Evolutionary conservation across 83 land plant species (phyloP), one percentile per base, ranked within the genome.

Genomic region (Picea engelmannii): DNA sequence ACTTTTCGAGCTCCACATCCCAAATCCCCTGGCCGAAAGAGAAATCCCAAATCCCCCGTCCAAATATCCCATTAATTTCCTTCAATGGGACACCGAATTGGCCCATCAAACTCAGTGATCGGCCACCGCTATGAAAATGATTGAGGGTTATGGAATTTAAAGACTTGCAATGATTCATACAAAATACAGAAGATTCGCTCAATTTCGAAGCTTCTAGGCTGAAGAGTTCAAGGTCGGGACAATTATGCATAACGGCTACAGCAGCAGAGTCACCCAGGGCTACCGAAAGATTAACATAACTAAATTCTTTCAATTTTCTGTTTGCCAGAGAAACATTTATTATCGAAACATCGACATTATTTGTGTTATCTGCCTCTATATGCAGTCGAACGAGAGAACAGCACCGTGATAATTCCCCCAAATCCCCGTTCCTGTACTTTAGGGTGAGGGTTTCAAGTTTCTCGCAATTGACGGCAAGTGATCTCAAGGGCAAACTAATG

Each of bases 1-100:
- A 76, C 38, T 66, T 84, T 65, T 88, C 86, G 58, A 88, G 63
- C 24, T 88, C 89, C 71, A 81, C 80, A 74, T 88, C 90, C 62
- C 86, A 81, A 52, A 88, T 81, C 9, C 86, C 81, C 82, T 66
- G 69, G 9, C 81, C 76, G 12, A 86, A 81, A 21, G 90, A 83
- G n/a, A 89, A 66, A 4, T 71, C 61, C 42, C 52, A 81, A 17
- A 89, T 79, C 2, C 74, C 90, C 38, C 83, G 68, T 5, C 84
- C 84, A 55, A 55, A 55, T 55, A 55, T 55, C 59, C 59, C 59
- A 12, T 55, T 55, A 55, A 13, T 55, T 55, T 35, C 76, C 77
- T n/a, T 86, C 83, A 38, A 88, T 66, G 24, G 78, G 83, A 23
- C 85, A 85, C 78, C 83, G 25, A 6, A 82, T 89, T 66, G 84